Evolutionary conservation across 2,329 filamentous ascomycete species (phyloP).

Genomic region (Epichloe sp.): DNA sequence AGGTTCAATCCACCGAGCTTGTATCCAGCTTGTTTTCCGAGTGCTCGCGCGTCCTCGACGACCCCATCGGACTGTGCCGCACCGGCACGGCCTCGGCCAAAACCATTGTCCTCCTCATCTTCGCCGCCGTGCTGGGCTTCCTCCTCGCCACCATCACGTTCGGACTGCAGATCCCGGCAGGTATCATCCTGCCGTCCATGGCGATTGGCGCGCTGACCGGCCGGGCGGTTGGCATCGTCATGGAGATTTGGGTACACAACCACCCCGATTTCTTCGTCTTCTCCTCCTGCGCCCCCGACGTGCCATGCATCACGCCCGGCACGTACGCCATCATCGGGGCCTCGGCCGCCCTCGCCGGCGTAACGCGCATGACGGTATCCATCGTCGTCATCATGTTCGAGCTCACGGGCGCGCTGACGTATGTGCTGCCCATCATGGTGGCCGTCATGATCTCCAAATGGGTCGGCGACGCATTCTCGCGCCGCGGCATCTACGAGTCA

Average conservation of each 20-base stretch:
- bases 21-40: conserved; percentile 88
- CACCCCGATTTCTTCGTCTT: conserved; percentile 71
- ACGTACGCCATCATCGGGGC: conserved; percentile 96
- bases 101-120: conserved; percentile 69
- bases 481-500: conserved; percentile 87
- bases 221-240: conserved; percentile 74
- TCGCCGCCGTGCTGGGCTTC: conserved; percentile 75
- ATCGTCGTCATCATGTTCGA: conserved; percentile 99
- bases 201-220: conserved; percentile 87
- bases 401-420: conserved; percentile 87
- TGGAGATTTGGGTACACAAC: conserved; percentile 76
- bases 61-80: conserved; percentile 83
- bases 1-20: conserved; percentile 79
- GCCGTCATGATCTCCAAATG: conserved; percentile 97
- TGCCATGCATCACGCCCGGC: conserved; percentile 80
- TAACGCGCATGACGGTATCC: conserved; percentile 92
- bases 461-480: conserved; percentile 91
- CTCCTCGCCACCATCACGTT: conserved; percentile 80
- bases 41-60: conserved; percentile 68
- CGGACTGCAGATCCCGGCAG: conserved; percentile 84
- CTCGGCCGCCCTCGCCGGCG: conserved; percentile 83
- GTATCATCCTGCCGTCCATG: conserved; percentile 92
- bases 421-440: conserved; percentile 97
- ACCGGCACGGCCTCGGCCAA: conserved; percentile 69
- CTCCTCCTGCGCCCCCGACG: conserved; percentile 67